phyloP scores from a whole-genome alignment of 805 yeast genomes.

The Sugiyamaella valdiviana region DNA sequence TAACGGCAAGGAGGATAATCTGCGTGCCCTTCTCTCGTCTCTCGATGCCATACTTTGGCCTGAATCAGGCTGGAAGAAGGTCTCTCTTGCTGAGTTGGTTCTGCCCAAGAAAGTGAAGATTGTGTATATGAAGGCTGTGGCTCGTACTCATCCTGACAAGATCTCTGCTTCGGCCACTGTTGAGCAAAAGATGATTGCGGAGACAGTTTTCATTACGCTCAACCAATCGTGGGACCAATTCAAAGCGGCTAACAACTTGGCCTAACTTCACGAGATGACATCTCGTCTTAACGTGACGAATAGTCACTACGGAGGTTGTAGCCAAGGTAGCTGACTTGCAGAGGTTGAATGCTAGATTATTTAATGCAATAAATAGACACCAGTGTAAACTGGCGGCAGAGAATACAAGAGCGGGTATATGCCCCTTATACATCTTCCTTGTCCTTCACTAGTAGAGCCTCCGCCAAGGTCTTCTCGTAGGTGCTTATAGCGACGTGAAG shows the following conservation, averaged over 20 bases:
- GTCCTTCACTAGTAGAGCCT: background rate
- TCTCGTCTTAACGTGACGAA: background rate
- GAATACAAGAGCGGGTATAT: no score
- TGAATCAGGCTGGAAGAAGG: conserved; percentile 57
- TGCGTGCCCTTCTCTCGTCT: conserved; percentile 69
- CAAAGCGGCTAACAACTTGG: conserved; percentile 50
- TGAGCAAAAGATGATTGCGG: conserved; percentile 78
- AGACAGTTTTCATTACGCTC: conserved; percentile 73
- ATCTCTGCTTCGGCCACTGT: conserved; percentile 50
- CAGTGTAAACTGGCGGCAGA: no score
- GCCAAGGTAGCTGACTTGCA: no score
- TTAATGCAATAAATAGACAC: no score
- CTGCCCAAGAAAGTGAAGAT: conserved; percentile 86
- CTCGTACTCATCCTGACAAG: conserved; percentile 82
- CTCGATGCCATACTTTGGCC: conserved; percentile 66
- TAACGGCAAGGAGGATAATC: conserved; percentile 68
- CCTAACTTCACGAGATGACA: conserved; percentile 1
- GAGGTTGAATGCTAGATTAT: no score
- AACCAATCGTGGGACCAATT: conserved; percentile 89
- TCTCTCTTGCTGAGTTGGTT: conserved; percentile 68
- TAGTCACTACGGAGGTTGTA: no score
- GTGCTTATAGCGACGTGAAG: conserved; percentile 41
- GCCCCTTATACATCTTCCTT: background rate
- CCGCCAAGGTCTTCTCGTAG: conserved; percentile 39
- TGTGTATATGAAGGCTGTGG: conserved; percentile 72